These are phyloP conservation scores for Neurospora terricola DNA, from an alignment of 495 filamentous ascomycete genomes.

Conservation along the genomic window DNA sequence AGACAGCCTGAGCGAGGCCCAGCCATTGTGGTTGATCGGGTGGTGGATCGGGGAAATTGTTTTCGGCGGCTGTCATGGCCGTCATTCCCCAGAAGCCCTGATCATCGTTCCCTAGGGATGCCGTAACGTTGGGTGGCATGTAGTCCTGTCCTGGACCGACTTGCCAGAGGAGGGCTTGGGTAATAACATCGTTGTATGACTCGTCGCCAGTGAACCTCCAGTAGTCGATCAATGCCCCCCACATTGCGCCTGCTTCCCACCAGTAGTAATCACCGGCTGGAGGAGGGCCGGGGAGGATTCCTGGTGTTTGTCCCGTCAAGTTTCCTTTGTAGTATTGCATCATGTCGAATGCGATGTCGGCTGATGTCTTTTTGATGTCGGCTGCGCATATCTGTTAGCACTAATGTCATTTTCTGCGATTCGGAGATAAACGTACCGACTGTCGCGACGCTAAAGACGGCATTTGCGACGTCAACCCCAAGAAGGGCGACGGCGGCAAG, in stretches of 20 bases:
- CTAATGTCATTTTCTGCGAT: not conserved
- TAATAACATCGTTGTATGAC: constrained; percentile 55
- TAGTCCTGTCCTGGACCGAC: constrained; percentile 56
- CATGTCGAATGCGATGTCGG: constrained; percentile 44
- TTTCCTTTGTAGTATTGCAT: constrained; percentile 58
- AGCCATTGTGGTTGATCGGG: constrained; percentile 54
- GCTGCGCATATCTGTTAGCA: constrained; percentile 5
- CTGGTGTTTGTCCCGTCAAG: constrained; percentile 48
- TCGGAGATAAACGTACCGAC: constrained; percentile 7
- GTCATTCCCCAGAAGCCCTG: constrained; percentile 70
- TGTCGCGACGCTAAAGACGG: constrained; percentile 19
- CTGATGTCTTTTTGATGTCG: constrained; percentile 21
- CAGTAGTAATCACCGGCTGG: constrained; percentile 43
- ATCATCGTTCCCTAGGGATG: constrained; percentile 76
- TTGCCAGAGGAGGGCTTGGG: constrained; percentile 57
- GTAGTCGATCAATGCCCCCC: constrained; percentile 66
- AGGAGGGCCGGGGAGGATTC: constrained; percentile 50
- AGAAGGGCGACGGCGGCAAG: constrained; percentile 11
- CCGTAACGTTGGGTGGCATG: constrained; percentile 61
- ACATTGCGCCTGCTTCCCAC: constrained; percentile 70
- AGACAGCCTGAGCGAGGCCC: constrained; percentile 66
- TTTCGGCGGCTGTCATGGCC: constrained; percentile 64
- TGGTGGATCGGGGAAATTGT: constrained; percentile 56
- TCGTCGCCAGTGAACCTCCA: constrained; percentile 66
- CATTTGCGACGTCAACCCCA: constrained; percentile 10